Conservation (phyloP, 495 filamentous ascomycete species). For the Halenospora varia region DNA sequence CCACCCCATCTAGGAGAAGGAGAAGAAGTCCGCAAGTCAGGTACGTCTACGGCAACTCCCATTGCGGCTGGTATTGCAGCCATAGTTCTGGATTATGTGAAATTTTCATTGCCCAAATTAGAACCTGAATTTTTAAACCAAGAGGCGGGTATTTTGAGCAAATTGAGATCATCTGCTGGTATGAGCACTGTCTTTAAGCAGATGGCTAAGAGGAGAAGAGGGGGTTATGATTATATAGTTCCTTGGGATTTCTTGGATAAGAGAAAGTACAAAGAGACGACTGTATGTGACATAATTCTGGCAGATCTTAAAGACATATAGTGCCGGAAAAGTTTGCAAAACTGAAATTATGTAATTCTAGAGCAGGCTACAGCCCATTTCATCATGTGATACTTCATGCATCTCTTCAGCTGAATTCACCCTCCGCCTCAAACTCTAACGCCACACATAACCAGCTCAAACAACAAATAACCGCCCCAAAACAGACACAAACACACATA, state of each 20-base stretch:
- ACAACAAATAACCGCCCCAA: too few relatives aligned
- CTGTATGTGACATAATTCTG: not conserved
- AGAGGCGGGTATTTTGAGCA: not conserved
- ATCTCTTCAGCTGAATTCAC: too few relatives aligned
- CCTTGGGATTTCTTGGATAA: not conserved
- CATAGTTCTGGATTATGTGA: not conserved
- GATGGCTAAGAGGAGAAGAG: not conserved
- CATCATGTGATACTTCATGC: too few relatives aligned
- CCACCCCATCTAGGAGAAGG: not conserved
- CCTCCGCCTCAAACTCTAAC: too few relatives aligned
- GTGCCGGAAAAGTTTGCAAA: too few relatives aligned
- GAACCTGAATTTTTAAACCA: not conserved
- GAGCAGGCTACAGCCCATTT: too few relatives aligned
- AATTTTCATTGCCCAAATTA: not conserved
- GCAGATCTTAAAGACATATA: not conserved
- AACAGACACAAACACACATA: too few relatives aligned
- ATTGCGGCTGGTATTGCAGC: slow-evolving; percentile 4
- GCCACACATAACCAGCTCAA: too few relatives aligned
- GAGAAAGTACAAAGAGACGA: not conserved
- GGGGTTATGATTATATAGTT: not conserved
- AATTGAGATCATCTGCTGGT: not conserved
- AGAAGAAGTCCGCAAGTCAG: not conserved
- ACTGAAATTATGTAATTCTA: too few relatives aligned
- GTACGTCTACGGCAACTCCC: not conserved
- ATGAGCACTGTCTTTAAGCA: not conserved